These are phyloP conservation scores for Bryoerythrophyllum caledonicum DNA, from an alignment of 225 moss, liverwort and hornwort species.

Conservation along the genomic window DNA sequence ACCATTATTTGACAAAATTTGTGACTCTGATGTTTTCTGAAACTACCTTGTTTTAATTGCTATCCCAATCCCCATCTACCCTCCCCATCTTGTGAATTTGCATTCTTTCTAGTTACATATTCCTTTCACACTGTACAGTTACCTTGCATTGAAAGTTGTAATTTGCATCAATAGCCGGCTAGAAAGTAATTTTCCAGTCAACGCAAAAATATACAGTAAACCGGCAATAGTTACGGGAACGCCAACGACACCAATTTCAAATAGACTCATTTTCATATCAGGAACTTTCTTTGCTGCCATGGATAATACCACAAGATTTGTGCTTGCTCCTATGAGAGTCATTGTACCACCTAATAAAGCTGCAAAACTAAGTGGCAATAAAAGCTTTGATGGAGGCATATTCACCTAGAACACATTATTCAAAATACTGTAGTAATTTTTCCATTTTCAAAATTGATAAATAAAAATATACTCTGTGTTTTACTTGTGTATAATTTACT, in stretches of 20 bases:
- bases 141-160: constrained; percentile 72
- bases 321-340: constrained; percentile 92
- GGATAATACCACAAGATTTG: constrained; percentile 85
- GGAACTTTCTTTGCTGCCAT: constrained; percentile 94
- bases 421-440: not conserved
- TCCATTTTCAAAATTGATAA: rapidly evolving
- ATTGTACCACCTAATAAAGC: constrained; percentile 92
- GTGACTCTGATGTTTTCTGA: no score
- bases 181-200: constrained; percentile 80
- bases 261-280: constrained; percentile 82
- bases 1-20: no score
- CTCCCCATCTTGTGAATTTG: no score
- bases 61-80: no score
- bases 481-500: no score
- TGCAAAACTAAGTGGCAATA: constrained; percentile 91
- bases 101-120: no score
- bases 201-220: constrained; percentile 73
- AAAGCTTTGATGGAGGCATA: constrained; percentile 84
- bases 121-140: not conserved
- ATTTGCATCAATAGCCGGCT: constrained; percentile 41
- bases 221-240: constrained; percentile 76
- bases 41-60: no score
- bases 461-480: no score
- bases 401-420: constrained; percentile 49
- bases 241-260: constrained; percentile 88